phyloP scores from a whole-genome alignment of 169 alveolate species.

The Cryptosporidium sp. region DNA sequence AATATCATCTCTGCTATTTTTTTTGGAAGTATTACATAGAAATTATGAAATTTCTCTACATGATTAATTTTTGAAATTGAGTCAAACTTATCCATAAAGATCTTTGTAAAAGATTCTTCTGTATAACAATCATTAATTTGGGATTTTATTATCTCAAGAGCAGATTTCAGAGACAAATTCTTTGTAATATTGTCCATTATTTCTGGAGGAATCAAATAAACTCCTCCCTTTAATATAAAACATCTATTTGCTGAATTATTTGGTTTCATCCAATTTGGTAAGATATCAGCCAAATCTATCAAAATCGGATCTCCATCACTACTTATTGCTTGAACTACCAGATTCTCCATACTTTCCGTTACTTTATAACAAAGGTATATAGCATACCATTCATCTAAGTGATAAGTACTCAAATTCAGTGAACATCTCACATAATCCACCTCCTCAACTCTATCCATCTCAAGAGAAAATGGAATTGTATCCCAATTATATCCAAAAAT shows the following conservation, averaged over 20 bases:
- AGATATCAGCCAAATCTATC: conserved; percentile 33
- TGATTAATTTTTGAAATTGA: conserved; percentile 30
- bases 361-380: conserved; percentile 27
- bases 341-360: conserved; percentile 9
- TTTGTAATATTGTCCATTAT: not conserved
- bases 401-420: conserved; percentile 6
- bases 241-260: conserved; percentile 48
- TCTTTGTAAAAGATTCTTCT: conserved; percentile 8
- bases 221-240: conserved; percentile 25
- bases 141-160: conserved; percentile 1
- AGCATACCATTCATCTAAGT: conserved; percentile 59
- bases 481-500: conserved; percentile 67
- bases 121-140: not conserved
- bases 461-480: conserved; percentile 55
- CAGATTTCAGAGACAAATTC: not conserved
- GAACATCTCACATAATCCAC: conserved; percentile 24
- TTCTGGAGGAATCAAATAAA: conserved; percentile 27
- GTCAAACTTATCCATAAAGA: conserved; percentile 51
- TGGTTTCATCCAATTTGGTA: conserved; percentile 60
- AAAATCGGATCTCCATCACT: conserved; percentile 46
- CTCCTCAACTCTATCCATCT: not conserved
- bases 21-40: conserved; percentile 31
- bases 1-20: conserved; percentile 21
- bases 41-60: conserved; percentile 46
- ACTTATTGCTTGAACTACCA: conserved; percentile 4